A percentile compares a stretch with the other conserved stretches of the same genome.
Evolutionary conservation across 768 basidiomycete species (phyloP).

Genomic region (Phlebiopsis flavidoalba): DNA sequence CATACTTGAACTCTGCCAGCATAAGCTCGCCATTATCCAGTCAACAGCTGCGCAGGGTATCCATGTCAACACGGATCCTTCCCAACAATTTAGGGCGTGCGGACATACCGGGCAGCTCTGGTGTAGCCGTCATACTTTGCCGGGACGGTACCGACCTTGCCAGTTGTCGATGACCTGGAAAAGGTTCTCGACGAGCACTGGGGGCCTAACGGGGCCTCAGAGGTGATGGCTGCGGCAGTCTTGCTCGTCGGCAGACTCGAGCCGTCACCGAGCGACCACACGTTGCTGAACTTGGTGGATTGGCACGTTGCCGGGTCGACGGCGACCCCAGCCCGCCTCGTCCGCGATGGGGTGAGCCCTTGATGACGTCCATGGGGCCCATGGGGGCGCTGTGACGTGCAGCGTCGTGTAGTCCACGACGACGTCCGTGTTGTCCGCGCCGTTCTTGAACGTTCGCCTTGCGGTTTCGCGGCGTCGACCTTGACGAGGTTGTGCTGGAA

Average conservation of each 20-base stretch:
- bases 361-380: slow-evolving; percentile 82
- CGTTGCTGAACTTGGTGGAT: slow-evolving; percentile 81
- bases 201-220: too few relatives aligned
- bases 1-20: slow-evolving; percentile 95
- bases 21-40: slow-evolving; percentile 78
- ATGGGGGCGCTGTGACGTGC: slow-evolving; percentile 88
- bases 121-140: slow-evolving; percentile 86
- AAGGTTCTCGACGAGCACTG: slow-evolving; percentile 87
- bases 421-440: slow-evolving; percentile 56
- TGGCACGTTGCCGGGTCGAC: slow-evolving; percentile 79
- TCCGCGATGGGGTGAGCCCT: slow-evolving; percentile 75
- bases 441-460: slow-evolving; percentile 82
- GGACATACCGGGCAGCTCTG: slow-evolving; percentile 73
- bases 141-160: slow-evolving; percentile 60
- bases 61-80: slow-evolving; percentile 3
- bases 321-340: slow-evolving; percentile 81
- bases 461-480: slow-evolving; percentile 62
- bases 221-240: slow-evolving; percentile 91
- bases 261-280: slow-evolving; percentile 91
- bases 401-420: slow-evolving; percentile 77
- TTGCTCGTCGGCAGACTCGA: slow-evolving; percentile 92
- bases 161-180: slow-evolving; percentile 70
- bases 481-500: slow-evolving; percentile 83
- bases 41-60: slow-evolving; percentile 50
- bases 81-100: not conserved